A percentile compares a stretch with the other conserved stretches of the same genome.
These are phyloP conservation scores for Penicillium concentricum DNA, from an alignment of 2,329 filamentous ascomycete genomes.

Conservation along the genomic window DNA sequence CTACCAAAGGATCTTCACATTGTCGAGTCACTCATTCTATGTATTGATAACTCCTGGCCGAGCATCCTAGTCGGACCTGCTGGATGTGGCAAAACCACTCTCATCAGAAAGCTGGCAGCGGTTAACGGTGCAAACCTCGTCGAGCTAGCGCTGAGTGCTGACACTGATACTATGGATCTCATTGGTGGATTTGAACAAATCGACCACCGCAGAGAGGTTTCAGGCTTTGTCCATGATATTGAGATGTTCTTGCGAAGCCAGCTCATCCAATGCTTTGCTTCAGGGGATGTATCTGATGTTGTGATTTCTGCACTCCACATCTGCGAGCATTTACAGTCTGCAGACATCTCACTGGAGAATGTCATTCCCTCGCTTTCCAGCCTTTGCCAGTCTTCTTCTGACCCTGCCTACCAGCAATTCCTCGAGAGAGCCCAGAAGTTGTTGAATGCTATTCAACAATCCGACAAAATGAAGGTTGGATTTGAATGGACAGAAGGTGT, in stretches of 20 bases:
- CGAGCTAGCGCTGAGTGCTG: conserved; percentile 86
- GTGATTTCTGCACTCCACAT: conserved; percentile 31
- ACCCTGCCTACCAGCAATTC: conserved; percentile 49
- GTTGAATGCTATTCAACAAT: conserved; percentile 53
- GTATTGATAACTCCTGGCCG: conserved; percentile 81
- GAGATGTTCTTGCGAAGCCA: conserved; percentile 51
- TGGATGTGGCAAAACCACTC: conserved; percentile 80
- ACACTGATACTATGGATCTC: conserved; percentile 95
- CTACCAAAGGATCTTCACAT: conserved; percentile 57
- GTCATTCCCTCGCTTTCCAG: conserved; percentile 32
- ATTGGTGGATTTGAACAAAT: conserved; percentile 96
- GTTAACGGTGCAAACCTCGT: conserved; percentile 72
- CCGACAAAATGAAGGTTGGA: conserved; percentile 65
- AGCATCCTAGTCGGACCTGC: conserved; percentile 84
- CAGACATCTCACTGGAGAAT: conserved; percentile 30
- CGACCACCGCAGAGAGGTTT: conserved; percentile 72
- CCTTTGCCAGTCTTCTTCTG: conserved; percentile 44
- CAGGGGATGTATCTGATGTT: conserved; percentile 20
- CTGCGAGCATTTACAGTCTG: conserved; percentile 31
- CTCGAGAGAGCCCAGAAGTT: conserved; percentile 53
- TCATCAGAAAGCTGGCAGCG: conserved; percentile 78
- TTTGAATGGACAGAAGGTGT: conserved; percentile 97
- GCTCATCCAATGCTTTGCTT: conserved; percentile 32
- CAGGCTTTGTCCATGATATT: conserved; percentile 58
- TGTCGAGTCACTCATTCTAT: conserved; percentile 83